Percentiles rank a stretch among this genome's conserved stretches.
Conservation (phyloP, 169 alveolate species). For the Cryptosporidium bovis region DNA sequence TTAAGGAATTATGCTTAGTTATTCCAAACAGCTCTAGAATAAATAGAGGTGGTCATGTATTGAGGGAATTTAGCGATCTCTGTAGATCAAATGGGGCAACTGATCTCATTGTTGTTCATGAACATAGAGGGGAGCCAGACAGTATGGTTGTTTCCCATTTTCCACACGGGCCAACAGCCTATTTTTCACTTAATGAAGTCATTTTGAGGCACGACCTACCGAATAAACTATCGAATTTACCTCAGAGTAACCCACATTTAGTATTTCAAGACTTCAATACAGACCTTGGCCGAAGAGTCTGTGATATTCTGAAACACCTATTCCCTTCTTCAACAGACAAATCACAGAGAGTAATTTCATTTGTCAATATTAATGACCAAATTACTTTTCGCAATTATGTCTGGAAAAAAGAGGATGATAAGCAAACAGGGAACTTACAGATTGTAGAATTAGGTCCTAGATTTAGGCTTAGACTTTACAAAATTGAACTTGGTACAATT, state of each 20-base stretch:
- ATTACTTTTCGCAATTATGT: slow-evolving; percentile 94
- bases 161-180: slow-evolving; percentile 99
- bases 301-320: slow-evolving; percentile 90
- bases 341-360: slow-evolving; percentile 90
- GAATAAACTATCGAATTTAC: slow-evolving; percentile 93
- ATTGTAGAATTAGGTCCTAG: slow-evolving; percentile 96
- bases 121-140: slow-evolving; percentile 97
- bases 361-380: slow-evolving; percentile 91
- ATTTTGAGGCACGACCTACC: slow-evolving; percentile 97
- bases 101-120: slow-evolving; percentile 93
- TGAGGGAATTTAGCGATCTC: slow-evolving; percentile 93
- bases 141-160: slow-evolving; percentile 97
- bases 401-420: slow-evolving; percentile 83
- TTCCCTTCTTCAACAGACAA: slow-evolving; percentile 92
- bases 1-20: slow-evolving; percentile 94
- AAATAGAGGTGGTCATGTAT: slow-evolving; percentile 96
- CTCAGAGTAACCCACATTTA: slow-evolving; percentile 96
- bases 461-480: slow-evolving; percentile 92
- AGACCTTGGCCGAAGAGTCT: slow-evolving; percentile 92
- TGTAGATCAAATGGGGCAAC: slow-evolving; percentile 94
- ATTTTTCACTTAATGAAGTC: slow-evolving; percentile 94
- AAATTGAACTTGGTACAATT: slow-evolving; percentile 95
- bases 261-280: slow-evolving; percentile 94
- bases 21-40: slow-evolving; percentile 95
- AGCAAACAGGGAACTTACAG: slow-evolving; percentile 85